Evolutionary conservation across 768 basidiomycete genomes (phyloP).

Genomic region (Pleurotus giganteus): DNA sequence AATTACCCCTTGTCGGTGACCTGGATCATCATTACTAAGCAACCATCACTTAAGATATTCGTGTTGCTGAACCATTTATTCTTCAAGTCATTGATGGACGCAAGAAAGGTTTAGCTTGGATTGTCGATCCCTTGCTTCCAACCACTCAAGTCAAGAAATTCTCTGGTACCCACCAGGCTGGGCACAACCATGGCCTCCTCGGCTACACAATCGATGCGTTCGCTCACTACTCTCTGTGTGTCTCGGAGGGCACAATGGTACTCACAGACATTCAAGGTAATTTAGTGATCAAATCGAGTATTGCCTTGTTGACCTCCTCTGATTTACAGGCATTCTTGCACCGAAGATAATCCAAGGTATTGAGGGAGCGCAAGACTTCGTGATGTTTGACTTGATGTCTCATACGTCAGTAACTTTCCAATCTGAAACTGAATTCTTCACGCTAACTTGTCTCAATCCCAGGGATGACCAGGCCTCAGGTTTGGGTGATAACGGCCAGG

Average conservation of each 20-base stretch:
- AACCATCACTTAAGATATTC: neutral
- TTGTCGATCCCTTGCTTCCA: neutral
- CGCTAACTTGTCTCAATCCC: neutral
- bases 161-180: neutral
- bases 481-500: neutral
- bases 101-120: neutral
- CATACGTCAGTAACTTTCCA: neutral
- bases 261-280: neutral
- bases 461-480: neutral
- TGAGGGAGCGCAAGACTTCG: neutral
- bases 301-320: neutral
- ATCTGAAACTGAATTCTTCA: neutral
- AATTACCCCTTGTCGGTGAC: neutral
- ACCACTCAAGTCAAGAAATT: neutral
- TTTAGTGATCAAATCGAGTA: neutral
- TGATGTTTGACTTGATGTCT: neutral
- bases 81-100: neutral
- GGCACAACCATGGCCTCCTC: neutral
- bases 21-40: neutral
- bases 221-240: neutral
- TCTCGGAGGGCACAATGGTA: neutral
- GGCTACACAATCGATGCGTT: neutral
- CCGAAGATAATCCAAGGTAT: neutral
- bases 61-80: neutral
- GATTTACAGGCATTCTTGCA: neutral